These are phyloP conservation scores for Fraxinus velutina DNA, from an alignment of 305 asterid species.

Conservation along the genomic window DNA sequence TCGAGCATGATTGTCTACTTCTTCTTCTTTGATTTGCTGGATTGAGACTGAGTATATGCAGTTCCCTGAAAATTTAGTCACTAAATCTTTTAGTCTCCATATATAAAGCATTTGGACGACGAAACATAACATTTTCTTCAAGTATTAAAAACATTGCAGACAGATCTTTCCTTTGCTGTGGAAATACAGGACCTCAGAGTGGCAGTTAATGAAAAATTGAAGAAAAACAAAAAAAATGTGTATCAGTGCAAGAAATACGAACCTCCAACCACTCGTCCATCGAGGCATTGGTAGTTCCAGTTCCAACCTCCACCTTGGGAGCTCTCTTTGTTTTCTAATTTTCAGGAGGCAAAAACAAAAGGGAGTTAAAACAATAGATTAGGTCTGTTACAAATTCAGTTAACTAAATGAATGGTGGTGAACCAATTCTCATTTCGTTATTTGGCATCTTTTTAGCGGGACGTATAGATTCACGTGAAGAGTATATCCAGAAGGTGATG, in stretches of 20 bases:
- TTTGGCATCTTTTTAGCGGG: neutral
- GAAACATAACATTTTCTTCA: neutral
- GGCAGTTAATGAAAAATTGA: neutral
- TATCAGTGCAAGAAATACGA: constrained; percentile 24
- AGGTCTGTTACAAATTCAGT: neutral
- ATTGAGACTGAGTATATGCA: constrained; percentile 60
- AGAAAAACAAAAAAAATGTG: neutral
- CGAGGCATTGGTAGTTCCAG: constrained; percentile 78
- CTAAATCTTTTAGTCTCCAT: neutral
- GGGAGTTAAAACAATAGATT: neutral
- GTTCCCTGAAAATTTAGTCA: constrained; percentile 57
- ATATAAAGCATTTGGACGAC: neutral
- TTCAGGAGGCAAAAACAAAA: neutral
- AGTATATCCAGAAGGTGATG: neutral
- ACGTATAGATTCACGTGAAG: neutral
- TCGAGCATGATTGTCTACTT: constrained; percentile 39
- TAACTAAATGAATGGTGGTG: neutral
- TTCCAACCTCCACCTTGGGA: constrained; percentile 95
- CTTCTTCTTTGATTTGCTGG: constrained; percentile 83
- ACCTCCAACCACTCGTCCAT: constrained; percentile 98
- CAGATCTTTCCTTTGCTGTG: neutral
- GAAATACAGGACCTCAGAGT: neutral
- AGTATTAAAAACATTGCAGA: neutral
- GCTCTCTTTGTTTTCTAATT: constrained; percentile 83
- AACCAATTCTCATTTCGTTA: neutral